Evolutionary conservation across 208 protist genomes (phyloP), one percentile per base, ranked within the genome.

Genomic region (Blastocrithidia nonstop): DNA sequence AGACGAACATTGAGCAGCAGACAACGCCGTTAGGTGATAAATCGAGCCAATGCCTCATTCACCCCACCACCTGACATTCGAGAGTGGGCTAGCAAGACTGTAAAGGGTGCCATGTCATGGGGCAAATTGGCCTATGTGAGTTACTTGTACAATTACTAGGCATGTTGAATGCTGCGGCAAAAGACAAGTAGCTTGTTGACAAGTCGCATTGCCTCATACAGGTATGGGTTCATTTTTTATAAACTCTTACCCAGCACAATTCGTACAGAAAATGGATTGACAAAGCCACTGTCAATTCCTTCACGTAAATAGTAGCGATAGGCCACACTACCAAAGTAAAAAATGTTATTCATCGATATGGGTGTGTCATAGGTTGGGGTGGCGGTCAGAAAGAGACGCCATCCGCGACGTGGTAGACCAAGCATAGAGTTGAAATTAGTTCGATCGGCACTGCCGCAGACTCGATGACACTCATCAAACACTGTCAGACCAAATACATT

Each of bases 381-480:
- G 6, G 76, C 76, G 0, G 76, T 86, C 17, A 86, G 57, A 45
- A 86, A 86, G 19, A 86, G 60, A 19, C 71, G 53, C 6, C 43
- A 48, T n/a, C 65, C 68, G 3, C 15, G 11, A 6, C 6, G 37
- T n/a, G 11, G 54, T 26, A 41, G 61, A 13, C 62, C 65, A 52
- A 86, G 71, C 42, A 81, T 51, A 11, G 54, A 70, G 54, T 86
- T 86, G 61, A 86, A 86, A 19, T 67, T 62, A 17, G 76, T 81
- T n/a, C 53, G 26, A 9, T 44, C 37, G 1, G 43, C 24, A 55
- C 71, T 86, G 47, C 76, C 76, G 50, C 76, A 86, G 19, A 81
- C 76, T 29, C 76, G 76, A 51, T 86, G 76, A 47, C 76, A 86
- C 60, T 86, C 76, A 49, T 86, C 76, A 50, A 86, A 86, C 3